Evolutionary conservation across 1,284 basidiomycete genomes (phyloP), one percentile per base, ranked within the genome.

Genomic region (Takashimella tepidaria): DNA sequence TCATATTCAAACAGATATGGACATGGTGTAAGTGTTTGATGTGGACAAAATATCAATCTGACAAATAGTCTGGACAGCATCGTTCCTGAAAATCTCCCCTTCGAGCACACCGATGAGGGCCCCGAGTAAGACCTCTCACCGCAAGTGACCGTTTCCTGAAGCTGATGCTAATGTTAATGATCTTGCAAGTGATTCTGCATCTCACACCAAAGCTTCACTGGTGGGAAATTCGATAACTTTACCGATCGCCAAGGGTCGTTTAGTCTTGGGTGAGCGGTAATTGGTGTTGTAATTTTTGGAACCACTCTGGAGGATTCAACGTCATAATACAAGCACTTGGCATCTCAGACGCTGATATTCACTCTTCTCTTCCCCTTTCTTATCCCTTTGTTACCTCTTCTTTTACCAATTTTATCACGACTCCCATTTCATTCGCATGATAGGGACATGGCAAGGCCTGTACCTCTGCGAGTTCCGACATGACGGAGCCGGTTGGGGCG

Each of bases 71-170:
- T 96, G 16, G 92, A 96, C 75, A 81, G 77, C 25, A 84, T 92
- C 55, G 90, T 97, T 1, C 92, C 92, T 0, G 92, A 96, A 71
- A 81, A 73, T 21, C 77, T 95, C n/a, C 78, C 84, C 19, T 96
- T 92, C 92, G 77, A 79, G 48, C 92, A 96, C 74, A 90, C 85
- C 3, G 89, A 91, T 68, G 91, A 95, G 77, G 91, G 89, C 24
- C 87, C 85, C 37, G 89, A 92, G 89, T 91, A 69, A 74, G 83
- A 78, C 59, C 24, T 49, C 24, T 45, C 26, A 20, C 11, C n/a
- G 13, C 47, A 13, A 44, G 42, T n/a, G 5, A n/a, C 22, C 24
- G 24, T 20, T 16, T 1, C 16, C 20, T 10, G 1, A 13, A 3
- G 31, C 8, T 22, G 22, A 11, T 19, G 25, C 12, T 25, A 22